Conservation (phyloP, 371 early-diverging fungal genomes). For the Mucor piriformis region DNA sequence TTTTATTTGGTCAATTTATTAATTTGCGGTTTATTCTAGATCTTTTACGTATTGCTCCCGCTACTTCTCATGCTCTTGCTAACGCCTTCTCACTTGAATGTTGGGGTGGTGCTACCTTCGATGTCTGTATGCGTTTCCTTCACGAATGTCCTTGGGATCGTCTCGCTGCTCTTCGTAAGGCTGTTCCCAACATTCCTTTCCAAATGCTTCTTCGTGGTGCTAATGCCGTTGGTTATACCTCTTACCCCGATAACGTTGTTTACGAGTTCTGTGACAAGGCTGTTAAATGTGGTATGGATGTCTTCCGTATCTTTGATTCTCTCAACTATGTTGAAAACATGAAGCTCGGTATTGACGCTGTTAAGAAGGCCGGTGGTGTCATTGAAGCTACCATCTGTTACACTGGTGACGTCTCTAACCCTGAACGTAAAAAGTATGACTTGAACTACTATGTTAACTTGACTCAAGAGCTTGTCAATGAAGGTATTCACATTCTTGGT, state of each 20-base stretch:
- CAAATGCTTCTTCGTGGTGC: slow-evolving; percentile 97
- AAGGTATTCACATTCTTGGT: slow-evolving; percentile 91
- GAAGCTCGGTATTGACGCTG: slow-evolving; percentile 92
- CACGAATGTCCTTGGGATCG: slow-evolving; percentile 96
- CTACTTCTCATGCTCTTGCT: slow-evolving; percentile 84
- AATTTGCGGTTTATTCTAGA: slow-evolving; percentile 41
- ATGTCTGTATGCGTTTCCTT: slow-evolving; percentile 94
- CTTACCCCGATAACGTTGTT: slow-evolving; percentile 95
- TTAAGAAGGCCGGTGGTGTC: slow-evolving; percentile 93
- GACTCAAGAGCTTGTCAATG: slow-evolving; percentile 84
- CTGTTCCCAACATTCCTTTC: slow-evolving; percentile 97
- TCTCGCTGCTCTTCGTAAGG: slow-evolving; percentile 72
- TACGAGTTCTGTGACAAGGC: slow-evolving; percentile 95
- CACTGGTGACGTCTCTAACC: slow-evolving; percentile 91
- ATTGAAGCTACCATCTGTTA: slow-evolving; percentile 93
- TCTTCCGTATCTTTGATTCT: slow-evolving; percentile 96
- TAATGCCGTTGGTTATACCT: slow-evolving; percentile 96
- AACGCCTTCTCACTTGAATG: slow-evolving; percentile 91
- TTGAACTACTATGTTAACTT: slow-evolving; percentile 92
- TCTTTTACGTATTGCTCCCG: slow-evolving; percentile 77
- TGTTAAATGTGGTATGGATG: slow-evolving; percentile 87
- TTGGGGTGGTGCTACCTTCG: slow-evolving; percentile 96
- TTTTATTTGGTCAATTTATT: background rate
- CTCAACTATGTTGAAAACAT: slow-evolving; percentile 95
- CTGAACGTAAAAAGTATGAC: slow-evolving; percentile 77